Conservation (phyloP, 2,329 filamentous ascomycete genomes). For the Tolypocladium guangdongense region DNA sequence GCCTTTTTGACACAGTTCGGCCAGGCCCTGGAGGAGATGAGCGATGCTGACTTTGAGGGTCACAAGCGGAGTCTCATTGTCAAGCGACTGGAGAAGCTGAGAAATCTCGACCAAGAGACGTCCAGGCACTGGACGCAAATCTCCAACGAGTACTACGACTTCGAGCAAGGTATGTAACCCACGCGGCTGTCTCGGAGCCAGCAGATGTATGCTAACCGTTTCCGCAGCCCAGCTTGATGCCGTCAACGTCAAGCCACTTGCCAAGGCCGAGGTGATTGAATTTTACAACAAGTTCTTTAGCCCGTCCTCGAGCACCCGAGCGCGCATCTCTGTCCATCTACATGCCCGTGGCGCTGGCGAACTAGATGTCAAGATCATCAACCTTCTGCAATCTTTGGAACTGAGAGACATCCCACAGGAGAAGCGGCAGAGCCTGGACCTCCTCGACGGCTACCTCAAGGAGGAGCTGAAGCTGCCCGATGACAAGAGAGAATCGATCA, state of each 20-base stretch:
- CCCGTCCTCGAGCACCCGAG: slow-evolving; percentile 59
- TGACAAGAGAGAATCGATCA: slow-evolving; percentile 37
- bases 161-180: slow-evolving; percentile 58
- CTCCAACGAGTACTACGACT: slow-evolving; percentile 77
- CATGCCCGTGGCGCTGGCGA: slow-evolving; percentile 53
- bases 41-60: slow-evolving; percentile 71
- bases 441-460: slow-evolving; percentile 38
- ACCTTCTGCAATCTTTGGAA: slow-evolving; percentile 25
- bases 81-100: slow-evolving; percentile 79
- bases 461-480: slow-evolving; percentile 35
- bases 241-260: slow-evolving; percentile 59
- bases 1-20: slow-evolving; percentile 64
- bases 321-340: slow-evolving; percentile 79
- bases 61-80: slow-evolving; percentile 86
- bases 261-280: slow-evolving; percentile 66
- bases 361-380: slow-evolving; percentile 33
- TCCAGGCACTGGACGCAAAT: slow-evolving; percentile 78
- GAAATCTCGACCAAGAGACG: slow-evolving; percentile 82
- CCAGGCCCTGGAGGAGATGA: slow-evolving; percentile 61
- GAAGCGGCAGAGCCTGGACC: slow-evolving; percentile 35
- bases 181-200: neutral
- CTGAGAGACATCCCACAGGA: slow-evolving; percentile 27
- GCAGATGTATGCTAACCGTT: neutral
- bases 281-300: slow-evolving; percentile 72
- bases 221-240: slow-evolving; percentile 62